Base-by-base conservation (phyloP, 805 yeast species). In the Cyberlindnera maritima region DNA sequence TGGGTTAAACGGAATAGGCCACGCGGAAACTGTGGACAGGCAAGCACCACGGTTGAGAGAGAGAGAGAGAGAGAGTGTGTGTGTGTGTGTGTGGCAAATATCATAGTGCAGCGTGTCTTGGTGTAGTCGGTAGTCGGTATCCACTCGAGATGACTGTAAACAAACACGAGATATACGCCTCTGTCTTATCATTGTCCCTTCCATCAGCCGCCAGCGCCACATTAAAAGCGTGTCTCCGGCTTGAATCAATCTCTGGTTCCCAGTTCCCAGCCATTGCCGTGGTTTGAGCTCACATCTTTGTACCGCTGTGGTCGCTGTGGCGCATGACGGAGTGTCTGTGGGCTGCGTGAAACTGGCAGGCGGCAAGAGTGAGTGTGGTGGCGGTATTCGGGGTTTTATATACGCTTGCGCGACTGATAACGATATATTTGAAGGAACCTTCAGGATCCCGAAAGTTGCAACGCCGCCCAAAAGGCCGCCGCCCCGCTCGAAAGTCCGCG, bases 291-390 rank as follows among this genome's bases (percentile, higher is more conserved):
- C 25, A 28, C 41, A 29, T n/a, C 5, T 35, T 14, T 11, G 35
- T 21, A n/a, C 39, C 41, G 15, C 33, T 19, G 35, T 39, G 41
- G 26, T 39, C 28, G 18, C 35, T 39, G 14, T 12, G 13, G 25
- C 41, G 28, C 41, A 39, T 39, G 29, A 26, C 26, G 31, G 41
- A 26, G 34, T 39, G 41, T 28, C 7, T 28, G 33, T 29, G 41
- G 17, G 13, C n/a, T n/a, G n/a, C 37, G 37, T 38, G 41, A n/a
- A 26, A 38, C 9, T 28, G 23, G 33, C 33, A 14, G 21, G 28
- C n/a, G 20, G 18, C 10, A 18, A 11, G 28, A n/a, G 12, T 14
- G 39, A n/a, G 13, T 3, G 18, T 10, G 21, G 40, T 19, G 34
- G 35, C 35, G 23, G 35, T 12, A 14, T 35, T 13, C 18, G 25